Evolutionary conservation across 805 yeast species (phyloP), one percentile per base, ranked within the genome.

Genomic region (Yarrowia sp.): DNA sequence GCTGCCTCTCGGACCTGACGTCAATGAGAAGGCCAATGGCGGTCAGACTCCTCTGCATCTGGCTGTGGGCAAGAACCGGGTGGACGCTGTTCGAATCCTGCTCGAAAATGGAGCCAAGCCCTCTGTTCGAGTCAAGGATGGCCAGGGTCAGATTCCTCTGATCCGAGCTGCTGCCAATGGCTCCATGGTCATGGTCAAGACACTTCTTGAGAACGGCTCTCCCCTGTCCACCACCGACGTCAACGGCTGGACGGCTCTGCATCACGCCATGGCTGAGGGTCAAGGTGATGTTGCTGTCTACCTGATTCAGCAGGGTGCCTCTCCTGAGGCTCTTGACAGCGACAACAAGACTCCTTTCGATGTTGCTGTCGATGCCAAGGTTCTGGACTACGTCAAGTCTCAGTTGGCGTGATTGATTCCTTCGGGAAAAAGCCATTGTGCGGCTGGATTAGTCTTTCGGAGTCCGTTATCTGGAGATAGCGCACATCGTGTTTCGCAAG

Each of bases 251-350:
- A 88, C 96, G 0, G 86, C 97, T 0, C 74, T 93, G 66, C 96
- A 90, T 74, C 96, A 90, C 75, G 97, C 98, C 0, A 76, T 88
- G 65, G 91, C 96, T 0, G 98, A 92, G 75, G 97, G 97, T 0
- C 87, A 86, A 70, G 92, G 88, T 0, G 96, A 89, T 66, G 84
- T 84, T 10, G 96, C 89, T 0, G 78, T 85, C 0, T 71, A 78
- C 38, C 76, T 92, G 53, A 85, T 86, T 1, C 79, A 71, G 62
- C 77, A 81, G 5, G 93, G 93, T 0, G 97, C 96, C 0, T 91
- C 89, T 69, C 74, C 79, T 10, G 74, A 51, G 62, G 71, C 18
- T 65, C 78, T 13, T 76, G 84, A 82, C 68, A 67, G 70, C 1
- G 88, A 85, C 11, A 90, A 86, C 1, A 76, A 82, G 65, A 80